phyloP scores from a whole-genome alignment of 2,329 filamentous ascomycete genomes.

The Claviceps maximensis region DNA sequence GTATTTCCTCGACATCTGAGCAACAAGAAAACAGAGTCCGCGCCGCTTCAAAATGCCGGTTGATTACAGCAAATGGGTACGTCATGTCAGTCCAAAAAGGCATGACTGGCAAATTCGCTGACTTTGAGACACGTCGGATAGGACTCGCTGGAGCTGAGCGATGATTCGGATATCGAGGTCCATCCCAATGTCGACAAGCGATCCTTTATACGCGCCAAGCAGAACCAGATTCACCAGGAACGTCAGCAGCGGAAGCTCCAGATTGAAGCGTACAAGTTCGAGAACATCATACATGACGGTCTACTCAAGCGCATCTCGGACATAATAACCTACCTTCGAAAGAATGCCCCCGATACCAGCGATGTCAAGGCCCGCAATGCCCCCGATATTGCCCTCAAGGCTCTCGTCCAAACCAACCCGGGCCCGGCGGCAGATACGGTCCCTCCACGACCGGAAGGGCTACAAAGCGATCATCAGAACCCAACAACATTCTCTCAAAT shows the following conservation, averaged over 20 bases:
- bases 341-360: constrained; percentile 52
- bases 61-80: constrained; percentile 57
- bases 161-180: constrained; percentile 96
- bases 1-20: background rate
- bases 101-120: background rate
- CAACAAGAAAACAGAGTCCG: background rate
- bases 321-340: constrained; percentile 61
- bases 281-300: constrained; percentile 83
- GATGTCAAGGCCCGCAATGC: constrained; percentile 42
- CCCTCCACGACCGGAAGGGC: constrained; percentile 61
- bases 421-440: constrained; percentile 63
- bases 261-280: constrained; percentile 86
- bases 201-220: constrained; percentile 96
- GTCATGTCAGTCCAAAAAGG: constrained; percentile 10
- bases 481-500: constrained; percentile 87
- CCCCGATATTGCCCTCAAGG: constrained; percentile 77
- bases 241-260: constrained; percentile 73
- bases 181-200: constrained; percentile 98
- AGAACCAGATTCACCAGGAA: constrained; percentile 90
- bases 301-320: constrained; percentile 71
- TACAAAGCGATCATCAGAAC: constrained; percentile 60
- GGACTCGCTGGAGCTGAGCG: constrained; percentile 90
- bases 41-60: constrained; percentile 29
- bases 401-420: constrained; percentile 69
- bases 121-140: constrained; percentile 17